Percentiles rank a stretch among this genome's conserved stretches.
phyloP scores from a whole-genome alignment of 192 early-diverging fungal species.

The Coemansia sp. region DNA sequence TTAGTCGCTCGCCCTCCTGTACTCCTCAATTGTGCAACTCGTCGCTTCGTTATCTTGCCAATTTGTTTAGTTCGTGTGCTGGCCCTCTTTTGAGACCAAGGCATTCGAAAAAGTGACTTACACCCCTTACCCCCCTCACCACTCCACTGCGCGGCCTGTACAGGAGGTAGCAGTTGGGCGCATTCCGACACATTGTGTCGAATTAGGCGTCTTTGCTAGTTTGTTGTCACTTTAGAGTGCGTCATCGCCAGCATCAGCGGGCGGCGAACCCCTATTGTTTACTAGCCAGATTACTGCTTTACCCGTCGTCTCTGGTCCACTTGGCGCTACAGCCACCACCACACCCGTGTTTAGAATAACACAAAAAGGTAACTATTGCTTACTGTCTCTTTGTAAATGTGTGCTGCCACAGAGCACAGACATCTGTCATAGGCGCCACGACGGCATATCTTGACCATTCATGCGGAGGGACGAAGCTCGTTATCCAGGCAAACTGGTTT shows the following conservation, averaged over 20 bases:
- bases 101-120: background rate
- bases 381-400: background rate
- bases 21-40: too few relatives aligned
- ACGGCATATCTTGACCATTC: background rate
- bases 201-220: background rate
- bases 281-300: constrained; percentile 1
- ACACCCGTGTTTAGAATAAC: background rate
- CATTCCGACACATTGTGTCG: background rate
- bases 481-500: background rate
- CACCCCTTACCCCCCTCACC: too few relatives aligned
- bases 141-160: background rate
- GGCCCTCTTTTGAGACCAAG: background rate
- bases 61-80: background rate
- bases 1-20: background rate
- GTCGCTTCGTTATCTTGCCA: too few relatives aligned
- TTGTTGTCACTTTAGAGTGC: background rate
- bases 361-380: background rate
- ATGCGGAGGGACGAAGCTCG: background rate
- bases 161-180: background rate
- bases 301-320: background rate
- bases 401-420: background rate
- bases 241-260: background rate
- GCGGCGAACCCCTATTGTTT: background rate
- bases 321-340: background rate
- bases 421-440: background rate